Evolutionary conservation across 2,329 filamentous ascomycete genomes (phyloP), one percentile per base, ranked within the genome.

Genomic region (Diaporthe citrichinensis): DNA sequence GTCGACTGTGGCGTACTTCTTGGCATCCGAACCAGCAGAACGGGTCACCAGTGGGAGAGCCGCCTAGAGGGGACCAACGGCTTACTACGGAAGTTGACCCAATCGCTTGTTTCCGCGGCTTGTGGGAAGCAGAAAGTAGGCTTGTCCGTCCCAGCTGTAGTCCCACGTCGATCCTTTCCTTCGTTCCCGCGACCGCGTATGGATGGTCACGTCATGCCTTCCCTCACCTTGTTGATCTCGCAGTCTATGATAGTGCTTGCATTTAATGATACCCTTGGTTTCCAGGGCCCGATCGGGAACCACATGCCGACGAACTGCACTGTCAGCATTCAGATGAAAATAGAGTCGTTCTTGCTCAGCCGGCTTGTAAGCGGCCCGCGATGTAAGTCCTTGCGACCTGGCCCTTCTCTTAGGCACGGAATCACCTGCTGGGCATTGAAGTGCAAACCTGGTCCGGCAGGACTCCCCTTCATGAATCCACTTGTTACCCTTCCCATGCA

Each of bases 11-110:
- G 53, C 34, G 34, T 6, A 39, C 28, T 28, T 62, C 67, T 72
- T 76, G 74, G 74, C 68, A 68, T 57, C 75, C 51, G 68, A 71
- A 72, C 75, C 75, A 75, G 59, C 71, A 65, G 72, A 44, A 61
- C 74, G 75, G 75, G 53, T 74, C 75, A 57, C 72, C 74, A 76
- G 68, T 57, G 51, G 51, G 28, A 41, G 57, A 57, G 72, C 65
- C 51, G 67, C 71, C 59, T 49, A 71, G 28, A 68, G 44, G 69
- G 59, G 49, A 36, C 57, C 67, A 72, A 73, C 71, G 71, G 71
- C 58, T 65, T 59, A 55, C 46, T 41, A 41, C 36, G 34, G 34
- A 28, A 31, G 49, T 46, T 44, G 59, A 65, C 72, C 67, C 59
- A 74, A 73, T 62, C 72, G 57, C 59, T 65, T 61, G 65, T 61